phyloP scores from a whole-genome alignment of 2,329 filamentous ascomycete species.

The Fusarium zealandicum region DNA sequence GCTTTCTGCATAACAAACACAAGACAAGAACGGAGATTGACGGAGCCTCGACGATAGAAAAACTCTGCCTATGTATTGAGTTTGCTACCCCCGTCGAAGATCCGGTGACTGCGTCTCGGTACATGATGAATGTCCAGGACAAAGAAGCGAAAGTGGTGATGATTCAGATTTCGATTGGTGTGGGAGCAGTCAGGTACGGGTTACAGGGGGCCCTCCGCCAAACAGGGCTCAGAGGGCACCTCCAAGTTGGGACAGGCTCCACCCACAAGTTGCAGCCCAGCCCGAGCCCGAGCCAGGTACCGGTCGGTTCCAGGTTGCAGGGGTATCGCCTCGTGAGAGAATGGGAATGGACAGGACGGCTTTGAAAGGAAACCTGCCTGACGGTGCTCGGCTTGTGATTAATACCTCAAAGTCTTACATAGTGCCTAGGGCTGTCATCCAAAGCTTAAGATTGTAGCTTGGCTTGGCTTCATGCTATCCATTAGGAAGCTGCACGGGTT shows the following conservation, averaged over 20 bases:
- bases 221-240: conserved; percentile 28
- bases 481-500: too few species aligned
- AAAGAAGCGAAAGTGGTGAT: conserved; percentile 36
- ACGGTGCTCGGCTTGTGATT: too few species aligned
- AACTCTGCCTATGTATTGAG: not conserved
- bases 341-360: too few species aligned
- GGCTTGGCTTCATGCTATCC: too few species aligned
- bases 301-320: conserved; percentile 1
- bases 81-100: not conserved
- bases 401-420: too few species aligned
- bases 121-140: conserved; percentile 24
- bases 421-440: too few species aligned
- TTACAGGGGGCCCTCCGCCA: conserved; percentile 36
- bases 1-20: conserved; percentile 7
- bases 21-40: conserved; percentile 14
- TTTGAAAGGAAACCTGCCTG: too few species aligned
- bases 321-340: too few species aligned
- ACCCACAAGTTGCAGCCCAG: too few species aligned
- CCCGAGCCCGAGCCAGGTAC: conserved; percentile 33
- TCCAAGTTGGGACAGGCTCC: not conserved
- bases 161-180: conserved; percentile 25
- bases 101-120: conserved; percentile 8
- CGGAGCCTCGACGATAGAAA: not conserved
- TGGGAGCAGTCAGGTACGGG: conserved; percentile 40
- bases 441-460: too few species aligned